Percentiles rank a stretch among this genome's conserved stretches.
These are phyloP conservation scores for Balakata baccata DNA, from an alignment of 345 rosid genomes.

Conservation along the genomic window DNA sequence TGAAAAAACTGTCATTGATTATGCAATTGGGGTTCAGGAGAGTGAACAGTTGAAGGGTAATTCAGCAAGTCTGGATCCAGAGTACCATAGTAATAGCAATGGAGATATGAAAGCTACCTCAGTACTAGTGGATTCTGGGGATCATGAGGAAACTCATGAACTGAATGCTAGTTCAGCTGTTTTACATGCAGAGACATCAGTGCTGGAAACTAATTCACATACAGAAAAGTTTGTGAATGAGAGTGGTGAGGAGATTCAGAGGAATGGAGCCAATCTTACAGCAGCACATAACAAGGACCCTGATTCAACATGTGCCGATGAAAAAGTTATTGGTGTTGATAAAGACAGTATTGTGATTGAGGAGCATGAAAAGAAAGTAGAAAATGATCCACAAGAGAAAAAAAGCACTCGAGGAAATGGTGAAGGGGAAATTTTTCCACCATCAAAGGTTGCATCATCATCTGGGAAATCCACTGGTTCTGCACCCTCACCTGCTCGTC, in stretches of 20 bases:
- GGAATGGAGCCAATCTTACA: slow-evolving; percentile 17
- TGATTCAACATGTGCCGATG: slow-evolving; percentile 26
- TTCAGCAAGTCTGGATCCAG: neutral
- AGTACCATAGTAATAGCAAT: slow-evolving; percentile 14
- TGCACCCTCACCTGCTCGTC: slow-evolving; percentile 45
- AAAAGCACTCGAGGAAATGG: slow-evolving; percentile 23
- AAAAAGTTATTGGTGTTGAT: slow-evolving; percentile 27
- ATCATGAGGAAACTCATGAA: slow-evolving; percentile 5
- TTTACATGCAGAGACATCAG: slow-evolving; percentile 10
- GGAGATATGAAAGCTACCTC: slow-evolving; percentile 22
- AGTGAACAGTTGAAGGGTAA: slow-evolving; percentile 14
- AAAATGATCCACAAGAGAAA: slow-evolving; percentile 27
- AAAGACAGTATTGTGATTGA: slow-evolving; percentile 25
- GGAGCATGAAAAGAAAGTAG: slow-evolving; percentile 10
- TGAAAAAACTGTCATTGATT: slow-evolving; percentile 11
- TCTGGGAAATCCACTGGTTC: slow-evolving; percentile 41
- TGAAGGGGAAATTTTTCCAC: slow-evolving; percentile 26
- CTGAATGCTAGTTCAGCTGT: slow-evolving; percentile 18
- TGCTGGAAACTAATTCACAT: slow-evolving; percentile 19
- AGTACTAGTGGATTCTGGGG: slow-evolving; percentile 7
- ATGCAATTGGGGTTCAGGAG: slow-evolving; percentile 16
- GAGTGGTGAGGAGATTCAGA: slow-evolving; percentile 29
- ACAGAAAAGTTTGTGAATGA: slow-evolving; percentile 26
- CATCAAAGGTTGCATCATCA: slow-evolving; percentile 32
- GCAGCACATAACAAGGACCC: slow-evolving; percentile 23